Evolutionary conservation across 768 basidiomycete genomes (phyloP).

Genomic region (Brasilioporus rufonigricans): DNA sequence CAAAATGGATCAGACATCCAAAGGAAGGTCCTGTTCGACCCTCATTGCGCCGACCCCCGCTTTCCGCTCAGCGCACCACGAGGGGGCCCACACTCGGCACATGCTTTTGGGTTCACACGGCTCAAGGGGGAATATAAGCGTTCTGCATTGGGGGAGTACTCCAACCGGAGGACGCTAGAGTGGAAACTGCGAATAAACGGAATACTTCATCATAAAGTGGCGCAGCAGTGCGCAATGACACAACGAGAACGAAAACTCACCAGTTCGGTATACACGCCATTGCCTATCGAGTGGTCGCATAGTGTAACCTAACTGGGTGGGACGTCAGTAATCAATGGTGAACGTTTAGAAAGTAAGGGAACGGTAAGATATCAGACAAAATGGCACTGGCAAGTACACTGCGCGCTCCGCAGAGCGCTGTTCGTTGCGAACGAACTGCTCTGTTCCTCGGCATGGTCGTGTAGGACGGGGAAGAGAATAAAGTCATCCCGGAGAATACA

Average conservation of each 20-base stretch:
- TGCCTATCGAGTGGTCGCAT: neutral
- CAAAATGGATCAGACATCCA: slow-evolving; percentile 74
- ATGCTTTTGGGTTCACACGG: slow-evolving; percentile 69
- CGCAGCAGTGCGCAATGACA: slow-evolving; percentile 17
- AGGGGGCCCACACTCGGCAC: slow-evolving; percentile 63
- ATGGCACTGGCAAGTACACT: slow-evolving; percentile 90
- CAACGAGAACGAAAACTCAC: slow-evolving; percentile 24
- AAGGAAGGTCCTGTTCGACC: slow-evolving; percentile 73
- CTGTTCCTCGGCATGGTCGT: slow-evolving; percentile 87
- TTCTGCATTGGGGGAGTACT: slow-evolving; percentile 75
- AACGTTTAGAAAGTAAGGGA: neutral
- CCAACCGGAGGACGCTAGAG: slow-evolving; percentile 63
- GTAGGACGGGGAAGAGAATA: slow-evolving; percentile 91
- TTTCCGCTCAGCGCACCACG: slow-evolving; percentile 67
- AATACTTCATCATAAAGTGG: slow-evolving; percentile 51
- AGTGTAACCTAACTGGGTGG: slow-evolving; percentile 3
- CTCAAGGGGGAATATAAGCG: slow-evolving; percentile 68
- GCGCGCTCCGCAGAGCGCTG: slow-evolving; percentile 56
- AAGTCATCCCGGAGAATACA: slow-evolving; percentile 51
- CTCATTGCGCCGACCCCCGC: slow-evolving; percentile 74
- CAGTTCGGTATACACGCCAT: neutral
- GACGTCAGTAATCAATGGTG: slow-evolving; percentile 11
- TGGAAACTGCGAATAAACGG: slow-evolving; percentile 88
- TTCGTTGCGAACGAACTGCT: slow-evolving; percentile 78
- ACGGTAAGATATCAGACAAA: slow-evolving; percentile 58